Percentiles rank a stretch among this genome's conserved stretches.
These are phyloP conservation scores for Funneliformis geosporum DNA, from an alignment of 192 early-diverging fungal species.

Conservation along the genomic window DNA sequence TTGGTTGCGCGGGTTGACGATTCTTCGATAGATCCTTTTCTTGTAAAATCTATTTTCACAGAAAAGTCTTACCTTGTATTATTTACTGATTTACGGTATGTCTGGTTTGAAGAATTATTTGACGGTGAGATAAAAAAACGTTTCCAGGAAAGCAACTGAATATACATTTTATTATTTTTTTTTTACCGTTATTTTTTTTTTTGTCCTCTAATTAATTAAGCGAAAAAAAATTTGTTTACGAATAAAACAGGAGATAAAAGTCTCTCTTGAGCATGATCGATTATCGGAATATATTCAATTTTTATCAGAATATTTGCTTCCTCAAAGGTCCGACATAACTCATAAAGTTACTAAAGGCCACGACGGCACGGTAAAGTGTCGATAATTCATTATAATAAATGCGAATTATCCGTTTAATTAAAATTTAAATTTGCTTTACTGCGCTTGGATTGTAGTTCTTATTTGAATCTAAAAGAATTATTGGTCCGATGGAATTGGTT, in stretches of 20 bases:
- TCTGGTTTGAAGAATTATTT: conserved; percentile 28
- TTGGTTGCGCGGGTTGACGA: background rate
- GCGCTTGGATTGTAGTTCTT: background rate
- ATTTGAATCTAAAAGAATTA: conserved; percentile 13
- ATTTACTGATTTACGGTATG: conserved; percentile 15
- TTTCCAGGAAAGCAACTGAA: conserved; percentile 11
- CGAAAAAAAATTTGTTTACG: background rate
- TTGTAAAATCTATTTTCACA: conserved; percentile 23
- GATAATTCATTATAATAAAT: background rate
- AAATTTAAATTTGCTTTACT: background rate
- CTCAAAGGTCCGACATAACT: background rate
- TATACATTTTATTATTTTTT: background rate
- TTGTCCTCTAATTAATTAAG: background rate
- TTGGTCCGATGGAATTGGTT: conserved; percentile 3
- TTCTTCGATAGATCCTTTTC: background rate
- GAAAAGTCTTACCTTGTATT: conserved; percentile 1
- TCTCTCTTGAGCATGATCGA: background rate
- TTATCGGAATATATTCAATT: conserved; percentile 4
- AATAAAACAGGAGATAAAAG: conserved; percentile 14
- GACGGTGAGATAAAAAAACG: conserved; percentile 20
- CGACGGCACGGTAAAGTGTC: background rate
- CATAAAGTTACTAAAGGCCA: background rate
- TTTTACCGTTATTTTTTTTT: background rate
- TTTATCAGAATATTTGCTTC: conserved; percentile 24
- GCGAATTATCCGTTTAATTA: background rate